Evolutionary conservation across 129 eudicot species (phyloP), one percentile per base, ranked within the genome.

Genomic region (Escallonia herrerae): DNA sequence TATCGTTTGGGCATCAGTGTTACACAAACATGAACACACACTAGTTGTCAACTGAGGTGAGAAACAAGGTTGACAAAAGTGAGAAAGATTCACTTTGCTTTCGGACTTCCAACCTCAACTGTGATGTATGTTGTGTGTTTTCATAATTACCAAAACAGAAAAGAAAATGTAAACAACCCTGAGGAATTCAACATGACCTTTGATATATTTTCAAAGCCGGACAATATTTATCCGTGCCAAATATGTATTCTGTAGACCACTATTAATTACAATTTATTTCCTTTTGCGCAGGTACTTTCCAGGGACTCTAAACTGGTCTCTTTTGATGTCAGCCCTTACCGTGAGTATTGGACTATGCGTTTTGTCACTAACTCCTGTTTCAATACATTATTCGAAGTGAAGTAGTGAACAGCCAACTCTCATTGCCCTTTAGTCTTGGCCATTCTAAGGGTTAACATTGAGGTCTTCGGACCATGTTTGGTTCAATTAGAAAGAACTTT

Each of bases 291-390:
- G 96, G 76, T 77, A 81, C 67, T 70, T 89, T 33, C 11, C 43
- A 38, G 82, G 72, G 79, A 94, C 99, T 62, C 60, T 84, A 57
- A 71, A 72, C 64, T 94, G 97, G 99, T 94, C 99, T 56, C 82
- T 94, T 65, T 62, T 89, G 73, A 94, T 94, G 97, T 94, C 99
- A 62, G 74, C 80, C 46, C 73, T 94, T 54, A 94, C 97, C 4
- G 99, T 94, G 77, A 72, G 95, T 79, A 46, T 66, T 56, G 48
- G 60, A 9, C 64, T 70, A 40, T 44, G 49, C 44, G 14, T 58
- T 9, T 42, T 41, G n/a, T 49, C 45, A 13, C 57, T 76, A 4
- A 7, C 38, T 61, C 46, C 22, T 43, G 15, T 15, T 33, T 63
- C 22, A 50, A 14, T 41, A 15, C 22, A 57, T 37, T 22, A 22